phyloP scores from a whole-genome alignment of 768 basidiomycete genomes.

The Tylopilus rubrobrunneus region DNA sequence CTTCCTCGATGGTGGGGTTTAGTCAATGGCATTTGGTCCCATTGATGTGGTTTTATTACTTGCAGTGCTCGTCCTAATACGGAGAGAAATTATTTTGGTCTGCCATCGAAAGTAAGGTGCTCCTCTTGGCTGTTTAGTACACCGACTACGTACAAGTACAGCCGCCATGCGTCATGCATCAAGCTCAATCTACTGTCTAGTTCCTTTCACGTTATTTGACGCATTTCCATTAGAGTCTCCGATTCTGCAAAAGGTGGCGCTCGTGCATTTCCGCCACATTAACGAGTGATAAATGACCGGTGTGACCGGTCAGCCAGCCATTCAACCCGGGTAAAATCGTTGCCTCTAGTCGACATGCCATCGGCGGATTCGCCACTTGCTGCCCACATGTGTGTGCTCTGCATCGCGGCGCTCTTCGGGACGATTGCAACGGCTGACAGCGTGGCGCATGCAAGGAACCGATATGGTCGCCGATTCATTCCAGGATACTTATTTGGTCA shows the following conservation, averaged over 20 bases:
- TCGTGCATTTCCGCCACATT: conserved; percentile 7
- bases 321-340: neutral
- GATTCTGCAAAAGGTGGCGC: neutral
- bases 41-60: neutral
- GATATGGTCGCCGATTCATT: neutral
- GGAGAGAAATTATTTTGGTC: neutral
- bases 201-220: neutral
- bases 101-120: neutral
- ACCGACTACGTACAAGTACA: neutral
- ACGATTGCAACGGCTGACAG: neutral
- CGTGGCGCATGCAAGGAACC: conserved; percentile 1
- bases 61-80: neutral
- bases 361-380: conserved; percentile 9
- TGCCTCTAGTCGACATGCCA: conserved; percentile 2
- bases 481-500: neutral
- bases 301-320: conserved; percentile 1
- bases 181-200: neutral
- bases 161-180: neutral
- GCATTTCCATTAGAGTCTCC: neutral
- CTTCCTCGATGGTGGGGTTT: conserved; percentile 4
- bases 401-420: conserved; percentile 7
- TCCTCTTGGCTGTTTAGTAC: neutral
- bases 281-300: conserved; percentile 4
- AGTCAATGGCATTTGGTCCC: conserved; percentile 2
- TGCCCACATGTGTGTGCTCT: neutral